Conservation (phyloP, 2,329 filamentous ascomycete species). For the Bipolaris sorokiniana region DNA sequence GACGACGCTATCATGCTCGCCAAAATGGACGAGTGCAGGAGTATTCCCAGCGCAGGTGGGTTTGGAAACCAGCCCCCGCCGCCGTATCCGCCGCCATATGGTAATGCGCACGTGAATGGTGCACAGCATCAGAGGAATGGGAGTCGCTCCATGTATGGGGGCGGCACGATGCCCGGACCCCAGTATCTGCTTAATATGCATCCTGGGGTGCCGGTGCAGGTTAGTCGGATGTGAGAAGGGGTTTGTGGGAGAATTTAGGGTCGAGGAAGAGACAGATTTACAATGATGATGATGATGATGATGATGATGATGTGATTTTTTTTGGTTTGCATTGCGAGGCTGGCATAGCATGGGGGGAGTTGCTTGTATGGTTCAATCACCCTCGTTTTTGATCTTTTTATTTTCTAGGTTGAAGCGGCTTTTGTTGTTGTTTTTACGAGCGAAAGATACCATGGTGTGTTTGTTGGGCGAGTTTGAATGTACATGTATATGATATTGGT, state of each 20-base stretch:
- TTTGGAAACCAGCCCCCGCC: conserved; percentile 12
- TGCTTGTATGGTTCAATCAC: background rate
- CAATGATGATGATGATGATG: background rate
- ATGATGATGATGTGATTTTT: conserved; percentile 6
- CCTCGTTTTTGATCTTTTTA: background rate
- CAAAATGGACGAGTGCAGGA: conserved; percentile 20
- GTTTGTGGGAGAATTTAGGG: background rate
- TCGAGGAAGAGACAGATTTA: background rate
- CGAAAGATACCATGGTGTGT: conserved; percentile 10
- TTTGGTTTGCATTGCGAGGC: conserved; percentile 3
- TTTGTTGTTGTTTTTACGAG: background rate
- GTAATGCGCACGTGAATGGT: conserved; percentile 1
- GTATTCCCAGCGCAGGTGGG: conserved; percentile 13
- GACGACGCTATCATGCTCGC: conserved; percentile 31
- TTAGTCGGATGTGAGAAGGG: conserved; percentile 14
- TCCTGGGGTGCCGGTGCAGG: conserved; percentile 45
- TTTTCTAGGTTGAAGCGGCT: background rate
- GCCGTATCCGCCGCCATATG: conserved; percentile 11
- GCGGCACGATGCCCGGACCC: conserved; percentile 45
- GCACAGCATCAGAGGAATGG: conserved; percentile 9
- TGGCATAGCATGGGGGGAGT: background rate
- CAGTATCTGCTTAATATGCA: conserved; percentile 50
- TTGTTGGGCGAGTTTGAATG: background rate
- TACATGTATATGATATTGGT: background rate
- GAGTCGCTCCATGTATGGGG: conserved; percentile 25